phyloP scores from a whole-genome alignment of 768 basidiomycete species.

The Mycena leptocephala region DNA sequence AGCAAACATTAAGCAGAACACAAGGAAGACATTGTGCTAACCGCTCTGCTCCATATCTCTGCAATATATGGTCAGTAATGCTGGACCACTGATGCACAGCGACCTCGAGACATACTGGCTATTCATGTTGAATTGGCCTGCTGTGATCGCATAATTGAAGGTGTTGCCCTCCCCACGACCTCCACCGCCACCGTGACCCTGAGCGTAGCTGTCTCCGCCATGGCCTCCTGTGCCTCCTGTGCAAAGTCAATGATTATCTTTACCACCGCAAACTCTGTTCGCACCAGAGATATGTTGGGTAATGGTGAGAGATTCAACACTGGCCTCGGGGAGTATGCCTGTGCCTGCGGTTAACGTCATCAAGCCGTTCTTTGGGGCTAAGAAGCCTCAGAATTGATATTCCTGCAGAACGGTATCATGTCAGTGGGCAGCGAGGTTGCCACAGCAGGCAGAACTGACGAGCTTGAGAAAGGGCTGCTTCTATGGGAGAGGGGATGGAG shows the following conservation, averaged over 20 bases:
- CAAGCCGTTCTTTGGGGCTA: neutral
- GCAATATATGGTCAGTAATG: neutral
- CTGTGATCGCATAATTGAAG: no score
- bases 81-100: neutral
- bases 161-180: no score
- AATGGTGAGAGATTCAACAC: neutral
- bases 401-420: neutral
- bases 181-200: neutral
- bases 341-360: no score
- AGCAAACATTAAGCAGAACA: neutral
- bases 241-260: neutral
- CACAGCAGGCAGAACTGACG: neutral
- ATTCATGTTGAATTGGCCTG: neutral
- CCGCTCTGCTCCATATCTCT: neutral
- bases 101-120: neutral
- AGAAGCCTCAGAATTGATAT: neutral
- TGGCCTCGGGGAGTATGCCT: neutral
- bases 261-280: neutral
- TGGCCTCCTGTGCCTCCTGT: neutral
- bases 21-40: neutral
- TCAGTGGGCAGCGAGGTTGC: neutral
- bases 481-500: neutral
- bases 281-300: neutral
- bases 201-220: neutral
- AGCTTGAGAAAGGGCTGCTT: neutral